phyloP scores from a whole-genome alignment of 2,329 filamentous ascomycete species.

The Chrysoporthe cubensis region DNA sequence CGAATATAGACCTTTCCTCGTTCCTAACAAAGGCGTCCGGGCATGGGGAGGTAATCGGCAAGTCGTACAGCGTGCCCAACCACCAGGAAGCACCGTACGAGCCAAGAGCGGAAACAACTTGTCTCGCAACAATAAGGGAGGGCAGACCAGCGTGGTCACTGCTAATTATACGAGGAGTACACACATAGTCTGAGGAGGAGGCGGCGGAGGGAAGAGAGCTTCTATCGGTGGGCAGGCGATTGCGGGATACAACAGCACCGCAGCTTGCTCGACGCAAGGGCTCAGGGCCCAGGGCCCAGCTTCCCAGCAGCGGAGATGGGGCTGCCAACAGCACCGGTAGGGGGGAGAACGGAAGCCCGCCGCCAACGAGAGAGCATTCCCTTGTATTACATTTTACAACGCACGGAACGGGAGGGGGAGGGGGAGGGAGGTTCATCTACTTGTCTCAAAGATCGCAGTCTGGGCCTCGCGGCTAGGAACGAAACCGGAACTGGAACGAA shows the following conservation, averaged over 20 bases:
- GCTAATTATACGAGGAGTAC: neutral
- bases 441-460: constrained; percentile 34
- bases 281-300: neutral
- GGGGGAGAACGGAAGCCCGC: neutral
- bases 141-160: constrained; percentile 33
- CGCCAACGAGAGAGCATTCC: neutral
- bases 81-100: constrained; percentile 3
- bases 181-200: neutral
- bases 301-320: neutral
- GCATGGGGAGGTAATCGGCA: constrained; percentile 13
- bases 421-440: neutral
- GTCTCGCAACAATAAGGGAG: constrained; percentile 23
- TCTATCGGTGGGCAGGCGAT: constrained; percentile 8
- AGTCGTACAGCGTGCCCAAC: constrained; percentile 17
- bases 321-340: neutral
- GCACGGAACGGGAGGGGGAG: neutral
- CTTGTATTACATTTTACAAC: constrained; percentile 2
- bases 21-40: constrained; percentile 11
- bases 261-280: constrained; percentile 21
- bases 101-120: constrained; percentile 16
- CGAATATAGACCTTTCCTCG: neutral
- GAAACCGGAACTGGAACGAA: neutral
- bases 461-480: constrained; percentile 37
- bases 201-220: neutral
- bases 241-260: constrained; percentile 36